phyloP scores from a whole-genome alignment of 2,329 filamentous ascomycete genomes.

The Botrytis paeoniae region DNA sequence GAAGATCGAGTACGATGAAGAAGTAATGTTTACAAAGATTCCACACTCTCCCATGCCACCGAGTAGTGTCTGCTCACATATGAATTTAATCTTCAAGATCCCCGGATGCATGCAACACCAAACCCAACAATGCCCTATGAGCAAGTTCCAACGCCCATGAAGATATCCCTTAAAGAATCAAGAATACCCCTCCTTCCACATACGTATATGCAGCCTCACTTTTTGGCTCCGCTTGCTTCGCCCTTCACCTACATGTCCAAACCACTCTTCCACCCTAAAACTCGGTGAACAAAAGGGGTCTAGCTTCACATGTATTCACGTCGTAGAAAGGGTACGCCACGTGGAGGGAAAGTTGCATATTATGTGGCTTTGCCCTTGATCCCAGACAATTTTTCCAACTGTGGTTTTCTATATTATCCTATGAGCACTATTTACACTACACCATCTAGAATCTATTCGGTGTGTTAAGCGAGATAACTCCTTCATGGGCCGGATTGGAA shows the following conservation, averaged over 20 bases:
- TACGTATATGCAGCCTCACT: not conserved
- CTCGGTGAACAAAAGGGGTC: not conserved
- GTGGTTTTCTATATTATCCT: not conserved
- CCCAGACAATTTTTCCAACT: not conserved
- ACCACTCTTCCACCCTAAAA: not conserved
- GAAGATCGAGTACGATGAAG: not conserved
- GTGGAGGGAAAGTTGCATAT: not conserved
- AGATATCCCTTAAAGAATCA: not conserved
- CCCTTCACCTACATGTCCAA: not conserved
- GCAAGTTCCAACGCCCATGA: not conserved
- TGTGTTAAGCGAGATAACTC: not conserved
- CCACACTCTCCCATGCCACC: not conserved
- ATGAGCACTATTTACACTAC: not conserved
- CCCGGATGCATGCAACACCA: not conserved
- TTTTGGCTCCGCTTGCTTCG: not conserved
- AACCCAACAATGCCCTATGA: not conserved
- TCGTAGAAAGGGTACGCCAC: not conserved
- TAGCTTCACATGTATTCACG: not conserved
- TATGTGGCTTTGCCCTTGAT: not conserved
- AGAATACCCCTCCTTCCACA: not conserved
- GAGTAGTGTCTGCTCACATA: not conserved
- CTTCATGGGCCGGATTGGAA: not conserved
- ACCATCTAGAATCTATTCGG: not conserved
- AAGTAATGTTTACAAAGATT: not conserved
- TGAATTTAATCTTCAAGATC: not conserved